These are phyloP conservation scores for Friedmanniomyces simplex DNA, from an alignment of 495 filamentous ascomycete genomes.

Conservation along the genomic window DNA sequence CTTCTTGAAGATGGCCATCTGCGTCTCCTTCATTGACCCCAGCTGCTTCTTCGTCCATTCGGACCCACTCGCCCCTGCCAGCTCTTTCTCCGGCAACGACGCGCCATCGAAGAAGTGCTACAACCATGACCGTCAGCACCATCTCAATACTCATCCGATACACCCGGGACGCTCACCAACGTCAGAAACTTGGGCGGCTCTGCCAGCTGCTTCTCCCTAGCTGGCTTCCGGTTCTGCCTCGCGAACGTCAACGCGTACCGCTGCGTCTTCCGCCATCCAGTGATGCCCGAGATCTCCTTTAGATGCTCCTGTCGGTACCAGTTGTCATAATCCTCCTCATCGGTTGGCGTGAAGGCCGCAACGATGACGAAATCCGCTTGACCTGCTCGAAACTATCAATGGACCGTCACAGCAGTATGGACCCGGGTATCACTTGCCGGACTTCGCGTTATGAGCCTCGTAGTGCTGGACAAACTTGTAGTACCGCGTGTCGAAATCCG, in stretches of 20 bases:
- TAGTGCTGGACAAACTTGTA: conserved; percentile 17
- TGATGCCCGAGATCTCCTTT: conserved; percentile 10
- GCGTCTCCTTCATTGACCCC: background rate
- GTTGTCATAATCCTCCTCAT: conserved; percentile 15
- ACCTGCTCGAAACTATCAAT: background rate
- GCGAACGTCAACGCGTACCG: conserved; percentile 17
- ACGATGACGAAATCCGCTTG: conserved; percentile 16
- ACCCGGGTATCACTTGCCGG: background rate
- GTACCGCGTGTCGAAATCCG: conserved; percentile 23
- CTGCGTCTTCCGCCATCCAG: conserved; percentile 16
- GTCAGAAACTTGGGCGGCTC: conserved; percentile 5
- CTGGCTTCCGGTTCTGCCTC: conserved; percentile 11
- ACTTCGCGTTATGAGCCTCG: conserved; percentile 9
- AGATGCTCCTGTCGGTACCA: conserved; percentile 22
- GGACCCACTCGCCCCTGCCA: conserved; percentile 5
- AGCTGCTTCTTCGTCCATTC: conserved; percentile 18
- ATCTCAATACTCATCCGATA: background rate
- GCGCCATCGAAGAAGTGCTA: conserved; percentile 7
- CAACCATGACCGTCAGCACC: background rate
- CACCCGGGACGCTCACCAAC: conserved; percentile 1
- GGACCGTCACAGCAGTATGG: background rate
- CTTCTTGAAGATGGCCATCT: conserved; percentile 6
- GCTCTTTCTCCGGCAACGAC: conserved; percentile 1
- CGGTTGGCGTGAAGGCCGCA: conserved; percentile 17
- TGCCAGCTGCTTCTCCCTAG: conserved; percentile 12